Evolutionary conservation across 1,139 yeast genomes (phyloP).

Genomic region (Yamadazyma songkhlaensis): DNA sequence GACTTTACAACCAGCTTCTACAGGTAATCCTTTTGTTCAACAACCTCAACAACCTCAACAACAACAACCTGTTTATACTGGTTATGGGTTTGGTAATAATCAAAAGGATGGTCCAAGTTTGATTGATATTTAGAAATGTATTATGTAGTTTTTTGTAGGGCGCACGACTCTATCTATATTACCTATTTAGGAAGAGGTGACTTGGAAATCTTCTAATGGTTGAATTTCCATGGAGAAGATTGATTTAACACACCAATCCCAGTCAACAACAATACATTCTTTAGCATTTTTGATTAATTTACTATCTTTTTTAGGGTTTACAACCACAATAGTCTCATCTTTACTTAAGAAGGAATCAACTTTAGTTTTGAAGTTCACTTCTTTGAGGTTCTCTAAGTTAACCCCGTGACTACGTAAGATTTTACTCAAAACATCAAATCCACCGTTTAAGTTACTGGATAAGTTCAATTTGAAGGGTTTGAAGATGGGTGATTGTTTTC

Average conservation of each 20-base stretch:
- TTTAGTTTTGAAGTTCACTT: conserved; percentile 8
- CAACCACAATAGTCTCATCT: conserved; percentile 24
- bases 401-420: conserved; percentile 69
- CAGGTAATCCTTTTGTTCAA: conserved; percentile 76
- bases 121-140: conserved; percentile 36
- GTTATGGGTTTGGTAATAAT: conserved; percentile 90
- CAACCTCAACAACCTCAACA: conserved; percentile 36
- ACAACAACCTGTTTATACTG: conserved; percentile 60
- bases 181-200: neutral
- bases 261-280: conserved; percentile 45
- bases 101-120: conserved; percentile 44
- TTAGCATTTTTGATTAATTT: conserved; percentile 42
- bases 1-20: conserved; percentile 41
- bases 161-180: neutral
- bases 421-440: conserved; percentile 55
- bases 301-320: conserved; percentile 42
- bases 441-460: conserved; percentile 66
- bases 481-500: conserved; percentile 33
- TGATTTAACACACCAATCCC: conserved; percentile 68
- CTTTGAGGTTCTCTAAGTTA: conserved; percentile 28
- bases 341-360: conserved; percentile 6
- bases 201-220: conserved; percentile 19
- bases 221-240: conserved; percentile 49
- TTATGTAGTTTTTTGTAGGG: too few relatives aligned
- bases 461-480: conserved; percentile 50